Percentiles rank a stretch among this genome's conserved stretches.
These are phyloP conservation scores for Noccaea caerulescens DNA, from an alignment of 345 rosid genomes.

Conservation along the genomic window DNA sequence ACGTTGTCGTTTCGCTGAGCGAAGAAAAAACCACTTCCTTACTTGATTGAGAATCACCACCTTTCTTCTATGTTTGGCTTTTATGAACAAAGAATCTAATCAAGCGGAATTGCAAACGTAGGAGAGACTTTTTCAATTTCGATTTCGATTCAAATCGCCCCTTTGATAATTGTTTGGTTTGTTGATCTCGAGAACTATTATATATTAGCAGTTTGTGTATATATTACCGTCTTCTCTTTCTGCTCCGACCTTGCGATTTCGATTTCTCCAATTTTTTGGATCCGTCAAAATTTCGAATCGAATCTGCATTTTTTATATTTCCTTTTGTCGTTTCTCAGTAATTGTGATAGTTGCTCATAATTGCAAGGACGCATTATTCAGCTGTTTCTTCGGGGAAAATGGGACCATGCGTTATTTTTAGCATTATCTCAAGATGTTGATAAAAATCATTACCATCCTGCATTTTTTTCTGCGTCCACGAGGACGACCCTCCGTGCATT, in stretches of 20 bases:
- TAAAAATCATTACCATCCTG: slow-evolving; percentile 20
- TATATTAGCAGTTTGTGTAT: background rate
- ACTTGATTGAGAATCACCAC: background rate
- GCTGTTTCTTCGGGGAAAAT: slow-evolving; percentile 36
- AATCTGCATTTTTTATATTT: slow-evolving; percentile 18
- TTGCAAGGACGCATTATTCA: slow-evolving; percentile 29
- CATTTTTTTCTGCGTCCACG: slow-evolving; percentile 34
- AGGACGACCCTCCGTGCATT: slow-evolving; percentile 28
- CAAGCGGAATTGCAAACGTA: slow-evolving; percentile 1
- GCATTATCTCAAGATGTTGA: slow-evolving; percentile 24
- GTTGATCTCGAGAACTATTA: slow-evolving; percentile 2
- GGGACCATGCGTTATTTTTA: slow-evolving; percentile 30
- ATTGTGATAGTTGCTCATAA: slow-evolving; percentile 30
- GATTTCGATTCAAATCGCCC: slow-evolving; percentile 28
- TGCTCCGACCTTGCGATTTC: slow-evolving; percentile 19
- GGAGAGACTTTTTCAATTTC: background rate
- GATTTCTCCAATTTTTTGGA: background rate
- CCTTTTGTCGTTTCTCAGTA: slow-evolving; percentile 21
- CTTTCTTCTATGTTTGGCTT: background rate
- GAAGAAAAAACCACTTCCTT: slow-evolving; percentile 1
- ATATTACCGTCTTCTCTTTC: background rate
- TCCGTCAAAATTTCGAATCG: slow-evolving; percentile 22
- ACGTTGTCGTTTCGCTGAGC: slow-evolving; percentile 17
- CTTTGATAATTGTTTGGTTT: background rate
- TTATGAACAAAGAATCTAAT: background rate